These are phyloP conservation scores for Torulaspora microellipsoides DNA, from an alignment of 805 yeast genomes.

Conservation along the genomic window DNA sequence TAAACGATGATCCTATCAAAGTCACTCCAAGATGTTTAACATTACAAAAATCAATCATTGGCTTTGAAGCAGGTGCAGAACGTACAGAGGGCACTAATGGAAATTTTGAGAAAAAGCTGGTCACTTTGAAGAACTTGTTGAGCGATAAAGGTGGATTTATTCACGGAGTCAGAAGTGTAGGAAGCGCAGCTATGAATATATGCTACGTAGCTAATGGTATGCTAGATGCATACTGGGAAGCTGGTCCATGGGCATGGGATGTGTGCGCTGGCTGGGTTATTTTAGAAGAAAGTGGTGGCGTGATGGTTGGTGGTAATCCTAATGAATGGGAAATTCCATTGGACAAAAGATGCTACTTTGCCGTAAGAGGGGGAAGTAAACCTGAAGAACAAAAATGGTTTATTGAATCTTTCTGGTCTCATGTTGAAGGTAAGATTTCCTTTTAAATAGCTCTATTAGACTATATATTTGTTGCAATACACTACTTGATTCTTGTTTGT, in stretches of 20 bases:
- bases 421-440: conserved; percentile 42
- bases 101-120: conserved; percentile 47
- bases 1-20: conserved; percentile 38
- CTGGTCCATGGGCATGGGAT: conserved; percentile 68
- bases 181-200: conserved; percentile 62
- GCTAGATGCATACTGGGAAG: conserved; percentile 63
- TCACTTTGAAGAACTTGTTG: conserved; percentile 43
- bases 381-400: conserved; percentile 41
- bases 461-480: too few species aligned
- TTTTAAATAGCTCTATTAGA: conserved; percentile 26
- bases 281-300: conserved; percentile 55
- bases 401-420: conserved; percentile 47
- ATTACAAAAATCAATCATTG: conserved; percentile 50
- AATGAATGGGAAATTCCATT: conserved; percentile 46
- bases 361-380: conserved; percentile 49
- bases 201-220: conserved; percentile 56
- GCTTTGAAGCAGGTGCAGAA: conserved; percentile 59
- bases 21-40: conserved; percentile 36
- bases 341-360: conserved; percentile 50
- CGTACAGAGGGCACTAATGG: conserved; percentile 50
- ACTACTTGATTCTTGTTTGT: too few species aligned
- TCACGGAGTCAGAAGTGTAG: conserved; percentile 58
- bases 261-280: conserved; percentile 67
- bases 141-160: conserved; percentile 50
- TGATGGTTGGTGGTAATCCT: conserved; percentile 49